phyloP scores from a whole-genome alignment of 441 rosid genomes.

The Biscutella auriculata region DNA sequence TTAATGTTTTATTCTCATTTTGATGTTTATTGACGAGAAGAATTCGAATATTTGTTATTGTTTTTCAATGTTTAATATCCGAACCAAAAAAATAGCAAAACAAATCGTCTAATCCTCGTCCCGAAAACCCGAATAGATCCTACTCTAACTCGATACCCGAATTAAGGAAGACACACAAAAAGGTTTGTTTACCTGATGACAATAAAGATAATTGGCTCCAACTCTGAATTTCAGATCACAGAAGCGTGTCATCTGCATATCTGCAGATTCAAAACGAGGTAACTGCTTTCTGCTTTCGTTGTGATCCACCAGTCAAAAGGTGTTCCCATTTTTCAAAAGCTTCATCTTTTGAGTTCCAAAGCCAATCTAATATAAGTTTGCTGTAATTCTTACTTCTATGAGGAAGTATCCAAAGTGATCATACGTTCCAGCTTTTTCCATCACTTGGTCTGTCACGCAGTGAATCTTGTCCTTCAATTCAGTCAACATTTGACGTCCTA shows the following conservation, averaged over 20 bases:
- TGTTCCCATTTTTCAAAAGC: constrained; percentile 65
- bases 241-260: constrained; percentile 58
- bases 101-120: too few species aligned
- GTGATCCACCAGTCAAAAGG: constrained; percentile 46
- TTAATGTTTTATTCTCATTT: too few species aligned
- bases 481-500: constrained; percentile 57
- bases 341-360: constrained; percentile 52
- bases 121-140: too few species aligned
- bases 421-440: constrained; percentile 52
- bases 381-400: constrained; percentile 68
- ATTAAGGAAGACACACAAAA: background rate
- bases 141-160: too few species aligned
- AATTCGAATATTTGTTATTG: too few species aligned
- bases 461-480: constrained; percentile 71
- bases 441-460: constrained; percentile 62
- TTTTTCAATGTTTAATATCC: too few species aligned
- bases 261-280: constrained; percentile 42
- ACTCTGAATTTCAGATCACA: constrained; percentile 63
- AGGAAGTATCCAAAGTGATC: constrained; percentile 89
- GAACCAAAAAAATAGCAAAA: too few species aligned
- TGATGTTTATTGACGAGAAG: too few species aligned
- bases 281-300: constrained; percentile 47
- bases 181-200: constrained; percentile 63
- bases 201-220: constrained; percentile 76
- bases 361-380: constrained; percentile 65